Base-by-base conservation (phyloP, 2,329 filamentous ascomycete species). In the Escovopsis sp. region DNA sequence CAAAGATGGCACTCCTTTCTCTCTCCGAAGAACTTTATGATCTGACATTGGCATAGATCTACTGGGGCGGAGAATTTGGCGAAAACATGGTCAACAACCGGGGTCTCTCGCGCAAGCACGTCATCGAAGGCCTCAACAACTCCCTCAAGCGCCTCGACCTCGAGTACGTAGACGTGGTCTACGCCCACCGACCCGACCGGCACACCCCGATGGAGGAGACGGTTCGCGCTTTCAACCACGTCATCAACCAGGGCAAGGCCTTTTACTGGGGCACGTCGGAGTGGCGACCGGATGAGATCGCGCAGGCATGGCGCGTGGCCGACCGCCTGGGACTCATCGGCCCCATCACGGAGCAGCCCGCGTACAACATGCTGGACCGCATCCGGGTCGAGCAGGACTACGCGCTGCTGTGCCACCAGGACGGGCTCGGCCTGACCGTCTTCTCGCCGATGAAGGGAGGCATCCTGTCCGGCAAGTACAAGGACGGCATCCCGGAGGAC, bases 211-310 rank as follows among this genome's bases (percentile, higher is more conserved):
- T 83, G 62, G 77, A 82, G 57, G 80, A 84, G 63, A 76, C 72
- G 2, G 78, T 84, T 33, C 73, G 78, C 42, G 77, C 73, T 42
- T 83, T 85, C 65, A 82, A 82, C 64, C 68, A 82, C 58, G 61
- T 84, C 42, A 82, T 85, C 56, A 66, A 77, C 57, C 69, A 67
- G 1, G 80, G 80, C 49, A 77, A 82, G 61, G 74, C 76, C 3
- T 73, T 84, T 48, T 82, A 82, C 65, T 82, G 77, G 77, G 78
- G 77, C 36, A 82, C 77, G 0, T 80, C 75, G 0, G 75, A 82
- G 57, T 82, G 78, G 77, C 69, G 67, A 46, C 75, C 78, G 36
- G 70, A 73, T 45, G 77, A 82, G 62, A 81, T 82, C 53, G 69
- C 72, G 6, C 68, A 75, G 45, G 78, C 79, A 0, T 75, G 72